Evolutionary conservation across 805 yeast species (phyloP).

Genomic region (Candida maris): DNA sequence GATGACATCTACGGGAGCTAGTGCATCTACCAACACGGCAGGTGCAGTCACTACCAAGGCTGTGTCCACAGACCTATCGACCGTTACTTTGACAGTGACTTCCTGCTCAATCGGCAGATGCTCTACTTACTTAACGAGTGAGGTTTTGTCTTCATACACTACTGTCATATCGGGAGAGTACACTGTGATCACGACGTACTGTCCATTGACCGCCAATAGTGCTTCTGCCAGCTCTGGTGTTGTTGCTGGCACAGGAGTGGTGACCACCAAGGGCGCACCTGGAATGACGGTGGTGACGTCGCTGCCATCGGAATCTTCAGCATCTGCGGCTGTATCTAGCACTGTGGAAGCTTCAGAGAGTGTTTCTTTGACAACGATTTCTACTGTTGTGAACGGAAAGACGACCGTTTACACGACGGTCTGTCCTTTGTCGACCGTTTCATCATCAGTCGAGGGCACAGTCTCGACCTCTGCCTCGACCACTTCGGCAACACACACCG

Average conservation of each 20-base stretch:
- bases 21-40: background rate
- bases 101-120: constrained; percentile 23
- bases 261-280: constrained; percentile 15
- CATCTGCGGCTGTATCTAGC: no score
- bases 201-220: constrained; percentile 5
- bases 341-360: no score
- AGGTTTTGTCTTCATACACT: constrained; percentile 23
- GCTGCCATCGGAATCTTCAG: no score
- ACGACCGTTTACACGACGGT: constrained; percentile 20
- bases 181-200: constrained; percentile 20
- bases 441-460: no score
- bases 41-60: background rate
- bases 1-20: background rate
- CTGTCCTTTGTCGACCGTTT: constrained; percentile 18
- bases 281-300: constrained; percentile 6
- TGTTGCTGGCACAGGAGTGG: constrained; percentile 3
- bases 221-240: background rate
- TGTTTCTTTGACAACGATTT: constrained; percentile 10
- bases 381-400: constrained; percentile 14
- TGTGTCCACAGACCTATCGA: constrained; percentile 3
- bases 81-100: constrained; percentile 14
- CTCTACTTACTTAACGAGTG: constrained; percentile 10
- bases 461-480: no score
- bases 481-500: constrained; percentile 1
- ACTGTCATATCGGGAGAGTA: constrained; percentile 19